These are phyloP conservation scores for Pichia nanzhaoensis DNA, from an alignment of 805 yeast species.

Conservation along the genomic window DNA sequence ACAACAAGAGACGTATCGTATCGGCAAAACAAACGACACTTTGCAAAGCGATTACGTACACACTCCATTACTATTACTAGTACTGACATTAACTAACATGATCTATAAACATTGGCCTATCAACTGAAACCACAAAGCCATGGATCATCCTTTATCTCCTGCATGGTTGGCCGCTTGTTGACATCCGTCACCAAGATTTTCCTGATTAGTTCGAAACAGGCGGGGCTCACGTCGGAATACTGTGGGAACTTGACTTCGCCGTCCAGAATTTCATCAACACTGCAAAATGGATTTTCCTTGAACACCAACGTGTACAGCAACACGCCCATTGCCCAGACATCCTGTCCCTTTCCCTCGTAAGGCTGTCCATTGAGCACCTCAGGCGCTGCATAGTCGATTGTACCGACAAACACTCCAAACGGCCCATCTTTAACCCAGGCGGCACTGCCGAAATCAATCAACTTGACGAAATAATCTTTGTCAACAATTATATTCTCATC, in stretches of 20 bases:
- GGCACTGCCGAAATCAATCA: conserved; percentile 94
- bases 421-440: conserved; percentile 89
- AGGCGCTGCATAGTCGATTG: conserved; percentile 96
- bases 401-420: conserved; percentile 95
- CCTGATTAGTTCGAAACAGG: conserved; percentile 53
- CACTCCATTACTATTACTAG: too few species aligned
- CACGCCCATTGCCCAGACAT: conserved; percentile 95
- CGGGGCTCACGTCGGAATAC: conserved; percentile 46
- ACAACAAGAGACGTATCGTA: too few species aligned
- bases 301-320: conserved; percentile 81
- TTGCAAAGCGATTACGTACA: background rate
- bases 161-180: conserved; percentile 63
- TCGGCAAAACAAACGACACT: too few species aligned
- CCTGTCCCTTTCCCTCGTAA: conserved; percentile 91
- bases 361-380: conserved; percentile 86
- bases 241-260: conserved; percentile 72
- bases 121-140: conserved; percentile 46
- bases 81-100: too few species aligned
- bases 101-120: too few species aligned
- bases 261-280: conserved; percentile 91
- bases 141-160: conserved; percentile 58
- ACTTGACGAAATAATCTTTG: conserved; percentile 67
- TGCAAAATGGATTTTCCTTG: conserved; percentile 93
- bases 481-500: conserved; percentile 93
- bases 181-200: conserved; percentile 65